phyloP scores from a whole-genome alignment of 169 alveolate species.

The Babesia bovis region DNA sequence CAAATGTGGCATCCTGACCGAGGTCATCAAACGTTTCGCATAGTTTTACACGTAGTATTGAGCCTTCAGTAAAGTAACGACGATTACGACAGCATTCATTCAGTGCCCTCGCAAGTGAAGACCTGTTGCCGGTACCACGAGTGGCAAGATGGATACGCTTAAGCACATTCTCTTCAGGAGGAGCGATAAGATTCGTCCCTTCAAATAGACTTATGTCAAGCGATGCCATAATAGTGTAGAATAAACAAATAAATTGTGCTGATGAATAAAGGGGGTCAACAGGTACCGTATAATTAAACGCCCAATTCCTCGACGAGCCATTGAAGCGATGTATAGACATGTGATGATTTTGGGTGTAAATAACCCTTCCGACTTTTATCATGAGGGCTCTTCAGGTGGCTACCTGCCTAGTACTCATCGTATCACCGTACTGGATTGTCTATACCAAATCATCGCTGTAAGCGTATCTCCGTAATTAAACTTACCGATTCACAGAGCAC shows the following conservation, averaged over 20 bases:
- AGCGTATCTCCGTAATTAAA: not conserved
- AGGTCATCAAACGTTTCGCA: not conserved
- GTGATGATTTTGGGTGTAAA: not conserved
- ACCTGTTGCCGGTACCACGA: slow-evolving; percentile 27
- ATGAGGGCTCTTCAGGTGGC: slow-evolving; percentile 63
- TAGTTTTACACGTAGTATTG: not conserved
- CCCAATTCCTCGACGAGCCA: too few species aligned
- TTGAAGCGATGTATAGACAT: not conserved
- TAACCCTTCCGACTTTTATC: not conserved
- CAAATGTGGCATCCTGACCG: not conserved
- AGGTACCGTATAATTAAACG: too few species aligned
- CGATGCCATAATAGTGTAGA: not conserved
- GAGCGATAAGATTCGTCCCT: not conserved
- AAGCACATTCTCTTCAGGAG: not conserved
- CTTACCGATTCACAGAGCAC: slow-evolving; percentile 17
- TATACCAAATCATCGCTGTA: slow-evolving; percentile 41
- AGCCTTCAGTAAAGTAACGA: slow-evolving; percentile 28
- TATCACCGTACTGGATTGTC: slow-evolving; percentile 55
- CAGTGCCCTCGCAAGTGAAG: slow-evolving; percentile 13
- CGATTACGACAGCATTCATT: slow-evolving; percentile 11
- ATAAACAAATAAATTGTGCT: not conserved
- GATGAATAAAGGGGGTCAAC: not conserved
- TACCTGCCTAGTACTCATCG: slow-evolving; percentile 37
- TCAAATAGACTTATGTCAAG: not conserved
- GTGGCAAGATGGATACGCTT: slow-evolving; percentile 34